phyloP scores from a whole-genome alignment of 2,329 filamentous ascomycete genomes.

The Pseudogymnoascus sp. region DNA sequence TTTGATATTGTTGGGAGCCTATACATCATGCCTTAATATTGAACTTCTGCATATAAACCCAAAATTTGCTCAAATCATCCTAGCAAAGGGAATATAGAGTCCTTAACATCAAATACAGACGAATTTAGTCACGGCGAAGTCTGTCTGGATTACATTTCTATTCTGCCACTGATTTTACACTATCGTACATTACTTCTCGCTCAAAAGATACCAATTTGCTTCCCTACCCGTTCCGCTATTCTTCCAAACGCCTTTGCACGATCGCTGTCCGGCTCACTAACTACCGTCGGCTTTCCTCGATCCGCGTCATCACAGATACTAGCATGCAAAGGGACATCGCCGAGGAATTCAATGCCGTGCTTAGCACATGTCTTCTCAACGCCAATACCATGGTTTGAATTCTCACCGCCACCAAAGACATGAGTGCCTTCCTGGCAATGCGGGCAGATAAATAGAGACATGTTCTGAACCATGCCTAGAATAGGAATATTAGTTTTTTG shows the following conservation, averaged over 20 bases:
- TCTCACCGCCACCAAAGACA: constrained; percentile 54
- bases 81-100: background rate
- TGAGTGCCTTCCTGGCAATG: constrained; percentile 66
- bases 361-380: constrained; percentile 64
- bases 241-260: constrained; percentile 64
- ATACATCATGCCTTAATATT: background rate
- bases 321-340: constrained; percentile 81
- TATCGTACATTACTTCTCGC: background rate
- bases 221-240: constrained; percentile 53
- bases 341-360: constrained; percentile 70
- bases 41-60: background rate
- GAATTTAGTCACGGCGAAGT: background rate
- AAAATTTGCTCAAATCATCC: background rate
- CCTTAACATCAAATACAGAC: background rate
- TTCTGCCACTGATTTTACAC: background rate
- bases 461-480: constrained; percentile 85
- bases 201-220: constrained; percentile 23
- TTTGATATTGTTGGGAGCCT: background rate
- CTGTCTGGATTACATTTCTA: background rate
- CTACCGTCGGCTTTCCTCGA: constrained; percentile 79
- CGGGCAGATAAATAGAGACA: constrained; percentile 78
- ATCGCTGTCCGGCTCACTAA: constrained; percentile 71
- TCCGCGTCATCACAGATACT: constrained; percentile 84
- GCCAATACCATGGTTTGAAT: constrained; percentile 42
- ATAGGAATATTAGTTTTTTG: constrained; percentile 73